Evolutionary conservation across 2,329 filamentous ascomycete species (phyloP).

Genomic region (Arthroderma uncinatum): DNA sequence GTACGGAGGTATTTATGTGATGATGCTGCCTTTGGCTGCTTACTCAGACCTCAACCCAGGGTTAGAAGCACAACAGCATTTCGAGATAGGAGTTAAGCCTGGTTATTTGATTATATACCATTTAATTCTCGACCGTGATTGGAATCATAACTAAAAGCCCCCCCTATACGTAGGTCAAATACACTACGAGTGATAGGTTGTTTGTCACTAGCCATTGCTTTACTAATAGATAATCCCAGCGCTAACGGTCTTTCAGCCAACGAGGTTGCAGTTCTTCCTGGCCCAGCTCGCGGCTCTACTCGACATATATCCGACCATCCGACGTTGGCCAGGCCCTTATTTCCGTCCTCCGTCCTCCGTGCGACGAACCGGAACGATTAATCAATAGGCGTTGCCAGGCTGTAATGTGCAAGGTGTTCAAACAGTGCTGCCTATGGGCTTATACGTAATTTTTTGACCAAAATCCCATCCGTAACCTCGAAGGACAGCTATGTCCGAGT

Average conservation of each 20-base stretch:
- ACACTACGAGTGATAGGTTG: not conserved
- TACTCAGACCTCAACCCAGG: not conserved
- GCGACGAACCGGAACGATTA: not conserved
- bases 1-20: not conserved
- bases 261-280: not conserved
- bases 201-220: not conserved
- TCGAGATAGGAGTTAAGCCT: too few species aligned
- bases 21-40: not conserved
- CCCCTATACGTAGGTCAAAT: not conserved
- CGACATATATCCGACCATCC: not conserved
- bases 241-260: not conserved
- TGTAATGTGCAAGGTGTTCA: not conserved
- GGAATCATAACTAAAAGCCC: not conserved
- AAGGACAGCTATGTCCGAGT: slow-evolving; percentile 7
- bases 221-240: not conserved
- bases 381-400: not conserved
- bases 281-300: not conserved
- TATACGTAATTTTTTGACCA: slow-evolving; percentile 21
- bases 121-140: too few species aligned
- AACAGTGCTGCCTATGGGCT: slow-evolving; percentile 23
- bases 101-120: too few species aligned
- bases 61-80: too few species aligned
- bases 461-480: slow-evolving; percentile 14
- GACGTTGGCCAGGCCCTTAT: not conserved
- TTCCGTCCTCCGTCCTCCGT: not conserved